phyloP scores from a whole-genome alignment of 1,284 basidiomycete species.

The Cryptococcus sp. region DNA sequence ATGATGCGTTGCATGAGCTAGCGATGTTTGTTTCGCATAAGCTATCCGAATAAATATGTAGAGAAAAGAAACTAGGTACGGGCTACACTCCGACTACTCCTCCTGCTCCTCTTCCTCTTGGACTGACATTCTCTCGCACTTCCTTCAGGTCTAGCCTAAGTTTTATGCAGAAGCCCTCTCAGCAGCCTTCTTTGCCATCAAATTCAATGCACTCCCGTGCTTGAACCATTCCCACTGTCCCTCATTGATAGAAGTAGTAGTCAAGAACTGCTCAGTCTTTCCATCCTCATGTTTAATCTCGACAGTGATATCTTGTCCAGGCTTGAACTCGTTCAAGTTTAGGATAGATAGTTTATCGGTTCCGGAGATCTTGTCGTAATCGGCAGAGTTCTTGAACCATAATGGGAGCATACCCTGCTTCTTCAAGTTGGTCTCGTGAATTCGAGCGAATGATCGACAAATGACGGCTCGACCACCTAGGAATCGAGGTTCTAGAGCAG shows the following conservation, averaged over 20 bases:
- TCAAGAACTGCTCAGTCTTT: constrained; percentile 57
- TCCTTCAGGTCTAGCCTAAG: too few relatives aligned
- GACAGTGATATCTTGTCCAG: constrained; percentile 81
- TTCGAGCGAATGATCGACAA: constrained; percentile 92
- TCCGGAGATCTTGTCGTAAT: constrained; percentile 78
- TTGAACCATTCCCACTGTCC: constrained; percentile 94
- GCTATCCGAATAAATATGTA: too few relatives aligned
- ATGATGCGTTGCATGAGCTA: too few relatives aligned
- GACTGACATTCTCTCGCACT: too few relatives aligned
- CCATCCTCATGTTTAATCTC: constrained; percentile 78
- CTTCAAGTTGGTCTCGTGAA: constrained; percentile 98
- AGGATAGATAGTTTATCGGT: constrained; percentile 67
- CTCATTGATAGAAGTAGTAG: constrained; percentile 48
- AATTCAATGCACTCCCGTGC: constrained; percentile 62
- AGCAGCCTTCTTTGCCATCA: constrained; percentile 43
- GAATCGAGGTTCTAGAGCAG: constrained; percentile 92
- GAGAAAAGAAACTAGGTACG: too few relatives aligned
- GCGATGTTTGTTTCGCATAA: too few relatives aligned
- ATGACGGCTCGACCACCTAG: constrained; percentile 82
- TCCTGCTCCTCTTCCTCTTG: too few relatives aligned
- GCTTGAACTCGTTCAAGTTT: constrained; percentile 75
- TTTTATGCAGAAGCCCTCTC: constrained; percentile 17
- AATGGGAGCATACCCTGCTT: constrained; percentile 93
- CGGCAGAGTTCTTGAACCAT: constrained; percentile 77
- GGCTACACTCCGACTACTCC: too few relatives aligned